Conservation (phyloP, 2,329 filamentous ascomycete species). For the Apiospora pterosperma region DNA sequence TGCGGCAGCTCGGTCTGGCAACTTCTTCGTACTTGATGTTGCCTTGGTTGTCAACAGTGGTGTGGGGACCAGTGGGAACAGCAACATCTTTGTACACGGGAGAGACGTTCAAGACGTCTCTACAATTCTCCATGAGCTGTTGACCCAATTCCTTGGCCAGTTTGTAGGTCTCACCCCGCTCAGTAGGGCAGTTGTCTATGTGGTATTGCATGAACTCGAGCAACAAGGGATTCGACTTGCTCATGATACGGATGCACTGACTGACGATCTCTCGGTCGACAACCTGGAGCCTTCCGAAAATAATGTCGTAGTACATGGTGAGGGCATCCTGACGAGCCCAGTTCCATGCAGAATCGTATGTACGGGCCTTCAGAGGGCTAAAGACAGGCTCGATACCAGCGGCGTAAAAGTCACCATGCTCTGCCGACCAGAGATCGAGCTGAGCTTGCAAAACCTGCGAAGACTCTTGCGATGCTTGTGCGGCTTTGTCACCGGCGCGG, state of each 20-base stretch:
- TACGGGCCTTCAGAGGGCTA: conserved; percentile 86
- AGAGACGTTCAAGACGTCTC: conserved; percentile 77
- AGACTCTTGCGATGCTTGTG: conserved; percentile 78
- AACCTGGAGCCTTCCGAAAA: conserved; percentile 88
- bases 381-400: conserved; percentile 92
- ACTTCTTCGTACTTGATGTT: conserved; percentile 91
- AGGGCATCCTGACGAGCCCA: conserved; percentile 97
- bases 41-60: conserved; percentile 86
- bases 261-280: conserved; percentile 98
- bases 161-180: conserved; percentile 95
- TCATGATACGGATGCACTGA: conserved; percentile 99
- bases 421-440: conserved; percentile 88
- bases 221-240: conserved; percentile 91
- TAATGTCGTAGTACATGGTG: conserved; percentile 98
- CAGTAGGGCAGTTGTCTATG: conserved; percentile 96
- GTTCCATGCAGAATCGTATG: conserved; percentile 99
- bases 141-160: conserved; percentile 93
- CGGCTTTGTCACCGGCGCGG: conserved; percentile 92
- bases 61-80: conserved; percentile 85
- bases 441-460: conserved; percentile 87
- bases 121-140: conserved; percentile 96
- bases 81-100: conserved; percentile 97
- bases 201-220: conserved; percentile 99
- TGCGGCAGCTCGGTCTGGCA: conserved; percentile 83
- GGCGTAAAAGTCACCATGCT: conserved; percentile 96